Conservation (phyloP, 371 early-diverging fungal genomes). For the Mucor sp. region DNA sequence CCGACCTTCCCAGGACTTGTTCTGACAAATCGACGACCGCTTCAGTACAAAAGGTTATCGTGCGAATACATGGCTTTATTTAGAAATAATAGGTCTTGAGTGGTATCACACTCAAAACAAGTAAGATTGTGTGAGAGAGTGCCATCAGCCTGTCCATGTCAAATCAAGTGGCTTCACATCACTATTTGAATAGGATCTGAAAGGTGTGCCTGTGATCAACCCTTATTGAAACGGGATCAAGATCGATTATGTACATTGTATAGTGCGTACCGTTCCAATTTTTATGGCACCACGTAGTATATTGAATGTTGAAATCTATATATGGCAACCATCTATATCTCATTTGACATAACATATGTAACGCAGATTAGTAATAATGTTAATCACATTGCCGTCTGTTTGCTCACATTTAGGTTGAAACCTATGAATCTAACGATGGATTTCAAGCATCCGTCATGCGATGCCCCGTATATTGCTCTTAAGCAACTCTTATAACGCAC, state of each 20-base stretch:
- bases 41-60: constrained; percentile 16
- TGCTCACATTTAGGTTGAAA: background rate
- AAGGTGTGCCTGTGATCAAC: background rate
- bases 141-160: background rate
- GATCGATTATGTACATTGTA: background rate
- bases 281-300: background rate
- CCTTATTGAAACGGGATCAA: background rate
- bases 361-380: background rate
- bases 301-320: background rate
- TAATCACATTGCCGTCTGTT: background rate
- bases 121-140: background rate
- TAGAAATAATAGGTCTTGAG: constrained; percentile 6
- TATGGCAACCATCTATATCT: background rate
- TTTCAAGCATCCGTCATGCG: background rate
- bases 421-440: background rate
- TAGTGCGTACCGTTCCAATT: background rate
- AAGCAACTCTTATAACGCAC: background rate
- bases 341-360: constrained; percentile 1
- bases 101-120: constrained; percentile 6
- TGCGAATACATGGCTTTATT: constrained; percentile 17
- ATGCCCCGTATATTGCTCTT: background rate
- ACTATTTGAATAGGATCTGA: background rate
- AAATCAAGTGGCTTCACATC: background rate
- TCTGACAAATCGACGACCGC: constrained; percentile 28
- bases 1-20: constrained; percentile 26